Evolutionary conservation across 306 rosid genomes (phyloP).

Genomic region (Bauhinia variegata): DNA sequence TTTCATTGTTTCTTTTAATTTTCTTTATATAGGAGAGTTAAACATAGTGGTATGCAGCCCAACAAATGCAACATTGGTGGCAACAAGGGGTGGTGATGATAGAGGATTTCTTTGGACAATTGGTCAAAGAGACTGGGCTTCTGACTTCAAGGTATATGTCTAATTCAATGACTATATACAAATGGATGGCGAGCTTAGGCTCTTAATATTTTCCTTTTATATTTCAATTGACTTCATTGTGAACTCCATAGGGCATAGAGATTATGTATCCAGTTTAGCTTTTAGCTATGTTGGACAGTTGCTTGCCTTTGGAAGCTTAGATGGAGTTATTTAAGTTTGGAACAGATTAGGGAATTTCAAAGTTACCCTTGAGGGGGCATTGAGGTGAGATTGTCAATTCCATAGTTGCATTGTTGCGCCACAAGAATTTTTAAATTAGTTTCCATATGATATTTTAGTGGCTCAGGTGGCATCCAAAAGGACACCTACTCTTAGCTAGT

Average conservation of each 20-base stretch:
- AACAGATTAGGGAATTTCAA: slow-evolving; percentile 61
- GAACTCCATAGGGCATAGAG: slow-evolving; percentile 64
- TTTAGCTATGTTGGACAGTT: slow-evolving; percentile 79
- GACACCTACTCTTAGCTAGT: slow-evolving; percentile 83
- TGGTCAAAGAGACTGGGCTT: slow-evolving; percentile 81
- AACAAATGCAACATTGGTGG: slow-evolving; percentile 65
- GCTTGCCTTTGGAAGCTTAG: slow-evolving; percentile 83
- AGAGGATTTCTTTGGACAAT: slow-evolving; percentile 89
- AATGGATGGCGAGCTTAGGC: slow-evolving; percentile 16
- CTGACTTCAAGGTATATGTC: slow-evolving; percentile 67
- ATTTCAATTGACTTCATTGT: not conserved
- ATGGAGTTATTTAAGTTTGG: slow-evolving; percentile 78
- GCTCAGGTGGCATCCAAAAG: slow-evolving; percentile 94
- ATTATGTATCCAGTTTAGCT: slow-evolving; percentile 74
- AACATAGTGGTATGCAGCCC: slow-evolving; percentile 86
- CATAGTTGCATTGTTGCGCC: slow-evolving; percentile 9
- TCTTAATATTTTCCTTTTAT: slow-evolving; percentile 14
- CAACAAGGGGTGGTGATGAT: slow-evolving; percentile 89
- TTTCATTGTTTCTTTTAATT: slow-evolving; percentile 31
- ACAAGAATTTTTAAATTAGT: slow-evolving; percentile 13
- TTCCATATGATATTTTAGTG: slow-evolving; percentile 62
- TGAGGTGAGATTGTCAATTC: slow-evolving; percentile 51
- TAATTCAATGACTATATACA: slow-evolving; percentile 2
- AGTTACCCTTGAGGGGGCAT: slow-evolving; percentile 65
- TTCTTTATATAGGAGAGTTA: slow-evolving; percentile 63